Evolutionary conservation across 352 stramenopile species (phyloP).

Genomic region (Phytophthora melonis): DNA sequence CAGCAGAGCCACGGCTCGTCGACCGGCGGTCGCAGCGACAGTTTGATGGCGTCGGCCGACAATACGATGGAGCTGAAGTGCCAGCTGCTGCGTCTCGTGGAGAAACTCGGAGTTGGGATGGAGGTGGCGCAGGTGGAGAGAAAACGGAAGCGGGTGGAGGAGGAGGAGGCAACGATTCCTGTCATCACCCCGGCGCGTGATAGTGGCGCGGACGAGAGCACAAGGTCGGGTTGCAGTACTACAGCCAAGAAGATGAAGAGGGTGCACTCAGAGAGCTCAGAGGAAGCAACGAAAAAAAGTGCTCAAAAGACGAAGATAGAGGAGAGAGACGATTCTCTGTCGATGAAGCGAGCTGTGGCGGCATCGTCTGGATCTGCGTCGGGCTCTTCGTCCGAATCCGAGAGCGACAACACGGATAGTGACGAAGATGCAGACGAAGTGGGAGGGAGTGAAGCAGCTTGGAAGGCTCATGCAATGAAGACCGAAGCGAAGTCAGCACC

Average conservation of each 20-base stretch:
- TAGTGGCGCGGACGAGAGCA: neutral
- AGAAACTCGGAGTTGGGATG: neutral
- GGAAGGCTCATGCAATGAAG: neutral
- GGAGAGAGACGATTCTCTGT: too few species aligned
- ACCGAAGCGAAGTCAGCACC: neutral
- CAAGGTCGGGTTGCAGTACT: neutral
- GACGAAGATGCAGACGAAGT: neutral
- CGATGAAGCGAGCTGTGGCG: neutral
- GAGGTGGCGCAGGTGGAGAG: neutral
- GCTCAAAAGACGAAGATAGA: too few species aligned
- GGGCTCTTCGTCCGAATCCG: neutral
- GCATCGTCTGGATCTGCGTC: neutral
- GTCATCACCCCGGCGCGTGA: neutral
- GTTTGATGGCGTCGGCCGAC: neutral
- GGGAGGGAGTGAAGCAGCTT: slow-evolving; percentile 9
- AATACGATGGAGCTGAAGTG: neutral
- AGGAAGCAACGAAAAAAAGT: too few species aligned
- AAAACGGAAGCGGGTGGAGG: neutral
- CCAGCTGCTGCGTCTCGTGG: neutral
- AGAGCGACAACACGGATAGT: neutral
- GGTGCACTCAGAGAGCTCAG: too few species aligned
- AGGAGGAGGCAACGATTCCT: neutral
- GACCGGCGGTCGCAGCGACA: slow-evolving; percentile 3
- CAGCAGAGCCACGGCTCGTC: slow-evolving; percentile 4
- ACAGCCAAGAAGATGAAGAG: too few species aligned